These are phyloP conservation scores for Knufia petricola DNA, from an alignment of 2,329 filamentous ascomycete genomes.

Conservation along the genomic window DNA sequence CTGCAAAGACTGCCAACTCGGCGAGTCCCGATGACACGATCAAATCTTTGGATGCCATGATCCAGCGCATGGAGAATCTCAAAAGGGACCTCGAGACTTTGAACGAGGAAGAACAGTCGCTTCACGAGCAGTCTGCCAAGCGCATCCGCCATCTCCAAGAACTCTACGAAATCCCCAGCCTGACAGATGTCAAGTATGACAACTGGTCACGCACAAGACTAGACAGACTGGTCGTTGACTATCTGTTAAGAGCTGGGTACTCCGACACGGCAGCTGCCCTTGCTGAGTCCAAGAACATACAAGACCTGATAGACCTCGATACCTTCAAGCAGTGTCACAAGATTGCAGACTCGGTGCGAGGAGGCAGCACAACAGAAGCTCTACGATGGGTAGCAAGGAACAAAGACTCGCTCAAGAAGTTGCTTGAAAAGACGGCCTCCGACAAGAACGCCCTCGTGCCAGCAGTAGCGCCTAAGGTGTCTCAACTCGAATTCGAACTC, in stretches of 20 bases:
- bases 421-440: constrained; percentile 33
- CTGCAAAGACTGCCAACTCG: constrained; percentile 50
- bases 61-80: constrained; percentile 70
- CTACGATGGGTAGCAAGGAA: constrained; percentile 88
- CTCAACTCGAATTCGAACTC: constrained; percentile 80
- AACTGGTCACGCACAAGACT: constrained; percentile 74
- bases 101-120: constrained; percentile 66
- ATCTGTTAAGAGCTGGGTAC: constrained; percentile 77
- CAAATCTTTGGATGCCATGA: constrained; percentile 71
- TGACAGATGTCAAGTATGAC: constrained; percentile 91
- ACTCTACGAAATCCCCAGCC: constrained; percentile 65
- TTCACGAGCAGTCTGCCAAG: constrained; percentile 66
- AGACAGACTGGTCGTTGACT: constrained; percentile 82
- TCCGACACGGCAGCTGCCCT: constrained; percentile 65
- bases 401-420: constrained; percentile 82
- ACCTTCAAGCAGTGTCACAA: constrained; percentile 75
- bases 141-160: constrained; percentile 72
- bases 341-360: constrained; percentile 63
- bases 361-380: constrained; percentile 65
- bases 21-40: constrained; percentile 62
- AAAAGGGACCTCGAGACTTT: constrained; percentile 76
- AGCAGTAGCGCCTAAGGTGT: constrained; percentile 2
- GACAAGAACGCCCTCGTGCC: constrained; percentile 10
- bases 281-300: constrained; percentile 64
- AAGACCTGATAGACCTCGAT: constrained; percentile 75